Base-by-base conservation (phyloP, 1,284 basidiomycete genomes). In the Phylloboletellus chloephorus region DNA sequence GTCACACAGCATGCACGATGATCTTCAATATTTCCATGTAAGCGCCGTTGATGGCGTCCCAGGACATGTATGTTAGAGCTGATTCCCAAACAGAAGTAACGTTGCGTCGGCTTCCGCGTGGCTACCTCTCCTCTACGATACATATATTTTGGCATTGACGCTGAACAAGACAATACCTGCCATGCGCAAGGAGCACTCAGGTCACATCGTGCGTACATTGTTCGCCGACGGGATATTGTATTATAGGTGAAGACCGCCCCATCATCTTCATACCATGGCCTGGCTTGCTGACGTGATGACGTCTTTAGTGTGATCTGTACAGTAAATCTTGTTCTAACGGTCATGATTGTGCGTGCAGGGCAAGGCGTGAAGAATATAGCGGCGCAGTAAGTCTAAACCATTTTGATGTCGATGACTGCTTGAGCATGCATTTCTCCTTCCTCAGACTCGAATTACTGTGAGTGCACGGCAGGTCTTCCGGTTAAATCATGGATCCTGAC, bases 91-190 rank as follows among this genome's bases (percentile, higher is more conserved):
- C 16, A 57, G 47, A 9, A 56, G 52, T 2, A 20, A 37, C 3
- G 44, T 64, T 9, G 62, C 69, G 2, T 63, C 72, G 0, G 61
- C 68, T 2, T 66, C 70, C 2, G 72, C 69, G 2, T 73, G 70
- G 69, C 47, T 71, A 4, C 72, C 72, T 12, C 58, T 74, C 7
- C 44, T 69, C 9, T 74, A 67, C 41, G 72, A 73, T 44, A 71
- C 71, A 0, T 51, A 59, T 20, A 53, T 72, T 30, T 50, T 74
- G 21, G 41, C 42, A 5, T 53, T 74, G 24, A 71, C 66, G 0
- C 30, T 73, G 16, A 51, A 50, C 31, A 63, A 61, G 38, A 68
- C 71, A 4, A 39, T 58, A 8, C 49, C 52, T 5, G 49, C 58
- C 5, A 25, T 66, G 6, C 46, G 50, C 15, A 48, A 53, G 11